Evolutionary conservation across 1,139 yeast species (phyloP).

Genomic region (Torulaspora pretoriensis): DNA sequence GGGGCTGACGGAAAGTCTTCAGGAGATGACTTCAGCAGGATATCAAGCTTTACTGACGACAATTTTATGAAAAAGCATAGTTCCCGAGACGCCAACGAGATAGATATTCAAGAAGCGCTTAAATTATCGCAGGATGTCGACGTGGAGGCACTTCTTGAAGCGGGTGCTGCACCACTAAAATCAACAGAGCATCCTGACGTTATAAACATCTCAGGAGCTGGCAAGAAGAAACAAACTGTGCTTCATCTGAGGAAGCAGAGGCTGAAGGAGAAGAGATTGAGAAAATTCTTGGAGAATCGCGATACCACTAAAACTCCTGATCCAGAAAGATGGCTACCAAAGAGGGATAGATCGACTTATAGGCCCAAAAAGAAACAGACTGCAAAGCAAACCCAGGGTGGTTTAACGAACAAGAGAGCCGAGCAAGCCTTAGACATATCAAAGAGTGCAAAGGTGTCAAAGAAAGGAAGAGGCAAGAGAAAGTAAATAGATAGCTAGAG

Average conservation of each 20-base stretch:
- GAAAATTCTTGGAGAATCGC: slow-evolving; percentile 42
- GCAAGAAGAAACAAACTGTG: slow-evolving; percentile 22
- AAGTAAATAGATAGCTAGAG: slow-evolving; percentile 35
- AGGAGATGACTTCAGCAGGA: slow-evolving; percentile 22
- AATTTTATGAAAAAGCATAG: slow-evolving; percentile 16
- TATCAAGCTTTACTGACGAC: slow-evolving; percentile 17
- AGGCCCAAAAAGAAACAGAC: slow-evolving; percentile 59
- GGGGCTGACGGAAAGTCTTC: slow-evolving; percentile 37
- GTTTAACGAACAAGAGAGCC: slow-evolving; percentile 53
- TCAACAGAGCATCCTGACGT: slow-evolving; percentile 22
- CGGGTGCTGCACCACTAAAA: slow-evolving; percentile 41
- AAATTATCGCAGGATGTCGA: slow-evolving; percentile 43
- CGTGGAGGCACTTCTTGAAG: slow-evolving; percentile 38
- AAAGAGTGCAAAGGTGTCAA: slow-evolving; percentile 40
- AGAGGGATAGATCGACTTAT: slow-evolving; percentile 78
- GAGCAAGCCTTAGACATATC: slow-evolving; percentile 43
- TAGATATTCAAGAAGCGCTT: slow-evolving; percentile 27
- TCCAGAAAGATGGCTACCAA: slow-evolving; percentile 86
- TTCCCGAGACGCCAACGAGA: slow-evolving; percentile 10
- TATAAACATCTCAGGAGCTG: slow-evolving; percentile 20
- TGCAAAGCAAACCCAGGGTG: slow-evolving; percentile 63
- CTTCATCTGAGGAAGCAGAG: slow-evolving; percentile 35
- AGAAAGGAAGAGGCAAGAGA: slow-evolving; percentile 40
- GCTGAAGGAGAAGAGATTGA: slow-evolving; percentile 41
- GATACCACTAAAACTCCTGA: slow-evolving; percentile 45